These are phyloP conservation scores for Pleurotus citrinopileatus DNA, from an alignment of 768 basidiomycete genomes.

Conservation along the genomic window DNA sequence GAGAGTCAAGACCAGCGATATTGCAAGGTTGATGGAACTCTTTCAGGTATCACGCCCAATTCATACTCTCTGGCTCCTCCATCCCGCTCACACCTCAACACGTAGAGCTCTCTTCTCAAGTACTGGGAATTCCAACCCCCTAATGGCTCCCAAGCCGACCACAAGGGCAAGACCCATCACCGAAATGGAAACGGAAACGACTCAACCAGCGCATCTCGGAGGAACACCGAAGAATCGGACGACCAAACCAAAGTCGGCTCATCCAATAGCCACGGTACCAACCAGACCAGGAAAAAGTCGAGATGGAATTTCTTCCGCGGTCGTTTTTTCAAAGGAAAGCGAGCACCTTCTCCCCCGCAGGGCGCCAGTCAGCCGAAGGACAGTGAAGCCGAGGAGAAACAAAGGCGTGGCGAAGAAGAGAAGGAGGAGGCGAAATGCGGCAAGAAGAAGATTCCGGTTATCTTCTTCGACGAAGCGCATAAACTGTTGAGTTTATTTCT, in stretches of 20 bases:
- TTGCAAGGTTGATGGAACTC: slow-evolving; percentile 81
- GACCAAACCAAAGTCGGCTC: slow-evolving; percentile 7
- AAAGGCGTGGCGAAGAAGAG: slow-evolving; percentile 31
- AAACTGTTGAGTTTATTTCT: slow-evolving; percentile 51
- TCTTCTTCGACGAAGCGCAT: slow-evolving; percentile 87
- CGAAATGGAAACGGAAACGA: too few species aligned
- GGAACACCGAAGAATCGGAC: slow-evolving; percentile 11
- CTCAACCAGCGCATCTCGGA: slow-evolving; percentile 20
- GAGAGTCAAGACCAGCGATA: slow-evolving; percentile 69
- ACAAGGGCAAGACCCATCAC: slow-evolving; percentile 21
- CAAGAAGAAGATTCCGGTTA: slow-evolving; percentile 73
- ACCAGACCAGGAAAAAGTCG: neutral
- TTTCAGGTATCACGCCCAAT: too few species aligned
- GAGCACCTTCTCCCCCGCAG: neutral
- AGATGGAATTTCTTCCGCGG: slow-evolving; percentile 10
- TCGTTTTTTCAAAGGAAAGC: neutral
- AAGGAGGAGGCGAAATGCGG: slow-evolving; percentile 30
- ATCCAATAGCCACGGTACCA: neutral
- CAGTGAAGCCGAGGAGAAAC: slow-evolving; percentile 24
- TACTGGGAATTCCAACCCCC: slow-evolving; percentile 68
- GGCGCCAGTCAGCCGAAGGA: neutral
- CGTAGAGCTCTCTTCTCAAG: slow-evolving; percentile 63
- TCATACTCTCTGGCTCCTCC: slow-evolving; percentile 9
- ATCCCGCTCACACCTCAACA: neutral
- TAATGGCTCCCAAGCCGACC: slow-evolving; percentile 21